Conservation (phyloP, 371 early-diverging fungal species). For the Mucor mucedo region DNA sequence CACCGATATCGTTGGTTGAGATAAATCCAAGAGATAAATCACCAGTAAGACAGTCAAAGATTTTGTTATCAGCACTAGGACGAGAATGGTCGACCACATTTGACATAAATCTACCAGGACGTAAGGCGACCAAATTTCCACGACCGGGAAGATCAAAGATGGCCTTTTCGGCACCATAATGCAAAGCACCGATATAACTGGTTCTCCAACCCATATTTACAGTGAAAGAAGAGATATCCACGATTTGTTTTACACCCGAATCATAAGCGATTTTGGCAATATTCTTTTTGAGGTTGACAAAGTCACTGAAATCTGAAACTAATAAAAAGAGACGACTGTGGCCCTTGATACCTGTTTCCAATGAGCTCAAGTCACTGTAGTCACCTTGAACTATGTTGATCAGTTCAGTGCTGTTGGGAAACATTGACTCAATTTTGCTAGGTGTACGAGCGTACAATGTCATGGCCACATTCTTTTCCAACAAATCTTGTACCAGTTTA, state of each 20-base stretch:
- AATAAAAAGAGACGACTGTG: slow-evolving; percentile 39
- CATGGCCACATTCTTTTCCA: slow-evolving; percentile 12
- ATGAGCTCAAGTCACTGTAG: slow-evolving; percentile 22
- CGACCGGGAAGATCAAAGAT: slow-evolving; percentile 33
- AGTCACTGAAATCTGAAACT: slow-evolving; percentile 10
- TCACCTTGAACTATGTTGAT: slow-evolving; percentile 35
- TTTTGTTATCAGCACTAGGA: neutral
- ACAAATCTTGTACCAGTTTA: slow-evolving; percentile 18
- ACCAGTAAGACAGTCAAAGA: slow-evolving; percentile 9
- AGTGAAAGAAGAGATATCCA: slow-evolving; percentile 33
- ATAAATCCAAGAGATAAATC: slow-evolving; percentile 19
- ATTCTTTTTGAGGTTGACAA: slow-evolving; percentile 11
- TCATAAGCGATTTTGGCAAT: slow-evolving; percentile 28
- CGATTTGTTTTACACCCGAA: slow-evolving; percentile 44
- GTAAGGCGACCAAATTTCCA: slow-evolving; percentile 31
- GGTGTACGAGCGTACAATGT: slow-evolving; percentile 35
- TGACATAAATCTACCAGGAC: slow-evolving; percentile 43
- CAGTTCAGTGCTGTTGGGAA: slow-evolving; percentile 6
- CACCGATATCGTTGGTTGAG: slow-evolving; percentile 34
- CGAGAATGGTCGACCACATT: slow-evolving; percentile 18
- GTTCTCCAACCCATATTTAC: slow-evolving; percentile 30
- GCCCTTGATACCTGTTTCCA: slow-evolving; percentile 28
- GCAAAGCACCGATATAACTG: slow-evolving; percentile 13
- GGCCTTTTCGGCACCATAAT: slow-evolving; percentile 31
- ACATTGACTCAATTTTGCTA: slow-evolving; percentile 18